Base-by-base conservation (phyloP, 2,329 filamentous ascomycete genomes). In the Neofusicoccum sp. region DNA sequence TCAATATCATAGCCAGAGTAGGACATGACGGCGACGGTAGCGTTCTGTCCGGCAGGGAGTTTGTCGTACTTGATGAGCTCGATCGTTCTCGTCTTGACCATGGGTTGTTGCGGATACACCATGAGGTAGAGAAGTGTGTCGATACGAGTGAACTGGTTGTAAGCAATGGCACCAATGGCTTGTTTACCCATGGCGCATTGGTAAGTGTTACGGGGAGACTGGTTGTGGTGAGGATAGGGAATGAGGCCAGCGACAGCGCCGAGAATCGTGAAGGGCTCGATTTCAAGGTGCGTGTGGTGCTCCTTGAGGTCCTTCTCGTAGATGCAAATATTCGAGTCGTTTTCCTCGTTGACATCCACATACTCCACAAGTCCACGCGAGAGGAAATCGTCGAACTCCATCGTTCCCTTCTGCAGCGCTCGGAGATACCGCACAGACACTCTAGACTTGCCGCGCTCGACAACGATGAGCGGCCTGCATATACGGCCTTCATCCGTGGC, bases 111-210 rank as follows among this genome's bases (percentile, higher is more conserved):
- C 6, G 95, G 95, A 71, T 99, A 99, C 3, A 99, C 95, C 79
- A 99, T 90, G 1, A 96, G 90, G 73, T 97, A 98, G 6, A 99
- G 85, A 14, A 99, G 82, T 0, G 93, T 98, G 71, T 99, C 95
- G 73, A 99, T 97, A 61, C 95, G 88, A 69, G 93, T 90, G 78
- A 97, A 96, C 75, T 99, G 95, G 72, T 99, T 99, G 72, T 96
- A 96, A 14, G 93, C 95, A 72, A 99, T 98, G 34, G 93, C 93
- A 34, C 95, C 95, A 73, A 99, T 98, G 40, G 95, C 95, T 89
- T 99, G 95, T 79, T 99, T 99, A 84, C 95, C 95, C 95, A 99
- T 99, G 78, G 95, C 95, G 78, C 93, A 97, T 82, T 98, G 93
- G 71, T 99, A 99, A 0, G 95, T 99, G 73, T 99, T 99, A 82